These are phyloP conservation scores for Podila horticola DNA, from an alignment of 192 early-diverging fungal species.

Conservation along the genomic window DNA sequence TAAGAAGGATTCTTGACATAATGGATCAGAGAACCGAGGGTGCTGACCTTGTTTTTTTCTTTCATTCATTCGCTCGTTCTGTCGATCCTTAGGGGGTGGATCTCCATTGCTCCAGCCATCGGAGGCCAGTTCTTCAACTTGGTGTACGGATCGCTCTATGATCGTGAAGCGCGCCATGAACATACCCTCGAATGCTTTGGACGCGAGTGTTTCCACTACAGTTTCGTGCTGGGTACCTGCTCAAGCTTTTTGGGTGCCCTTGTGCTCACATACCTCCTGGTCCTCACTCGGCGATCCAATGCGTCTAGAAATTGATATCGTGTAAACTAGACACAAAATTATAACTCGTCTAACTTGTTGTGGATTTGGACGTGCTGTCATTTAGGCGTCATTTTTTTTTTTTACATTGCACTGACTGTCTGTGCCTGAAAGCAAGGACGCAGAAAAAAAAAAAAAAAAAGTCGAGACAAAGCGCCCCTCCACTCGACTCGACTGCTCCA, in stretches of 20 bases:
- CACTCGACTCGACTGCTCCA: too few relatives aligned
- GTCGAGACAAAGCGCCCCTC: too few relatives aligned
- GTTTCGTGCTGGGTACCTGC: constrained; percentile 23
- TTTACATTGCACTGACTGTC: too few relatives aligned
- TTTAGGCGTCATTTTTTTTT: too few relatives aligned
- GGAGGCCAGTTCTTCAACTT: constrained; percentile 73
- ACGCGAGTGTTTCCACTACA: constrained; percentile 35
- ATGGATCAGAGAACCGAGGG: too few relatives aligned
- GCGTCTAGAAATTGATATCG: too few relatives aligned
- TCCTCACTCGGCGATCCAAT: constrained; percentile 9
- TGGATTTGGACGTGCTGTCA: too few relatives aligned
- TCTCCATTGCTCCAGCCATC: constrained; percentile 66
- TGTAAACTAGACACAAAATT: too few relatives aligned
- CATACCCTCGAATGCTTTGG: constrained; percentile 50
- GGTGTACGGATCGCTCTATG: constrained; percentile 69
- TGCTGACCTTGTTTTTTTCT: not conserved
- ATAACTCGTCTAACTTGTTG: too few relatives aligned
- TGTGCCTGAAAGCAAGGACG: too few relatives aligned
- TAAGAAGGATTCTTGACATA: not conserved
- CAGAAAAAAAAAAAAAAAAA: too few relatives aligned
- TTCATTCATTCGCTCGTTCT: too few relatives aligned
- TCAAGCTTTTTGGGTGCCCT: constrained; percentile 33
- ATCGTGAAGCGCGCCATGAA: constrained; percentile 47
- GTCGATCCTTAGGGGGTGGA: constrained; percentile 61
- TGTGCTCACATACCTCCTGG: constrained; percentile 15